Percentiles rank a stretch among this genome's conserved stretches.
Evolutionary conservation across 139 green algal genomes (phyloP).

Genomic region (Spirogloea muscicola): DNA sequence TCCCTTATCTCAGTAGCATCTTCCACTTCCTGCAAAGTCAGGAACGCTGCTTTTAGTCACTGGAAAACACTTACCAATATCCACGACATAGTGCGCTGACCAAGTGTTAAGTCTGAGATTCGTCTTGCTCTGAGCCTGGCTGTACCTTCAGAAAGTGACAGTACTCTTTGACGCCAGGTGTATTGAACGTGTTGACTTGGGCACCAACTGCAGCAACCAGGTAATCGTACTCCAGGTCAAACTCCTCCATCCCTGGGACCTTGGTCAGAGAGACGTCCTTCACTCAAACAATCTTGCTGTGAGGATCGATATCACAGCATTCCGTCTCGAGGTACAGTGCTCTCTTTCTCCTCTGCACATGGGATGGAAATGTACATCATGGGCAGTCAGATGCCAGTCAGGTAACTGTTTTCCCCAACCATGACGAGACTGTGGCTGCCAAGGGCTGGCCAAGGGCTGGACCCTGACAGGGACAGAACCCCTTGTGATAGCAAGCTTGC

Average conservation of each 20-base stretch:
- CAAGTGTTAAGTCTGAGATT: too few relatives aligned
- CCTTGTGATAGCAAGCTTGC: too few relatives aligned
- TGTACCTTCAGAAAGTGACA: constrained; percentile 76
- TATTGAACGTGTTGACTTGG: constrained; percentile 70
- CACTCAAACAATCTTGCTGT: constrained; percentile 52
- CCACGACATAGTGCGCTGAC: too few relatives aligned
- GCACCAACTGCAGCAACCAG: constrained; percentile 73
- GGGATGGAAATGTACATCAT: too few relatives aligned
- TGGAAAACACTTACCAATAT: too few relatives aligned
- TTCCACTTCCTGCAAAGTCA: constrained; percentile 21
- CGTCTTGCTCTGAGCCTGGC: constrained; percentile 10
- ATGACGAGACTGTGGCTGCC: too few relatives aligned
- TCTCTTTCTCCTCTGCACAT: neutral
- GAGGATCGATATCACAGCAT: constrained; percentile 70
- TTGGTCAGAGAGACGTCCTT: neutral
- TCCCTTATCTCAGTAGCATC: constrained; percentile 38
- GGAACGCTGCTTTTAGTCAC: too few relatives aligned
- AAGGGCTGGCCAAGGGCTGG: too few relatives aligned
- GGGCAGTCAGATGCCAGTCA: too few relatives aligned
- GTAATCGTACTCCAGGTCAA: constrained; percentile 69
- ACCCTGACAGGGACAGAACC: too few relatives aligned
- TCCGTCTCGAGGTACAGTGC: constrained; percentile 77
- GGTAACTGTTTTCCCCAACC: too few relatives aligned
- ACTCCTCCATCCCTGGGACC: constrained; percentile 34
- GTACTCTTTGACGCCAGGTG: constrained; percentile 70